Base-by-base conservation (phyloP, 2,329 filamentous ascomycete genomes). In the Ambrosiella xylebori region DNA sequence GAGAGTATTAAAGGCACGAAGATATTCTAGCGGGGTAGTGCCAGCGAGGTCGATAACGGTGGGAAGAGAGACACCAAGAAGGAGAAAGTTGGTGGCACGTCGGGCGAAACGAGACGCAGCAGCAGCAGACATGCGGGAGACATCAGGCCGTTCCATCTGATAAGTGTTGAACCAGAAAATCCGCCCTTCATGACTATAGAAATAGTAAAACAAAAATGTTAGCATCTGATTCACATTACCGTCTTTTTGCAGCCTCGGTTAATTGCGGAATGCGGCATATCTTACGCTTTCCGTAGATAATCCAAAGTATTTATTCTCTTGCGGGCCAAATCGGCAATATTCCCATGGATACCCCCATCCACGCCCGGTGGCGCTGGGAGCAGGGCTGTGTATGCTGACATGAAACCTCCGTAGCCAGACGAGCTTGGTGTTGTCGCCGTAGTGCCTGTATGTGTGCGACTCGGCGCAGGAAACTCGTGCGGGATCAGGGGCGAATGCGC, bases 101-200 rank as follows among this genome's bases (percentile, higher is more conserved):
- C 90, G 85, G 61, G 88, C 84, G 54, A 96, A 81, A 67, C 91
- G 93, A 63, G 86, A 82, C 3, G 81, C 74, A 60, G 94, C 86
- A 67, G 94, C 91, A 67, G 88, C 95, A 51, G 91, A 84, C 74
- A 96, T 84, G 66, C 84, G 83, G 56, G 79, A 74, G 39, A 97
- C 77, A 69, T 95, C 88, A 37, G 80, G 70, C 65, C 88, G 86
- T 63, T 89, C 87, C 71, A 95, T 95, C 66, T 95, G 85, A 61
- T 95, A 81, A 0, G 93, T 96, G 71, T 96, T 96, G 76, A 97
- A 96, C 90, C 93, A 97, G 74, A 95, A 97, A 47, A 95, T 83
- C 60, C 88, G 84, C 61, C 91, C 90, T 71, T 96, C 89, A 67
- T 98, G 90, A 36, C 88, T 95, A 37, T 37, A 27, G 39, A 12